Conservation (phyloP, 2,329 filamentous ascomycete species). For the Tolypocladium album region DNA sequence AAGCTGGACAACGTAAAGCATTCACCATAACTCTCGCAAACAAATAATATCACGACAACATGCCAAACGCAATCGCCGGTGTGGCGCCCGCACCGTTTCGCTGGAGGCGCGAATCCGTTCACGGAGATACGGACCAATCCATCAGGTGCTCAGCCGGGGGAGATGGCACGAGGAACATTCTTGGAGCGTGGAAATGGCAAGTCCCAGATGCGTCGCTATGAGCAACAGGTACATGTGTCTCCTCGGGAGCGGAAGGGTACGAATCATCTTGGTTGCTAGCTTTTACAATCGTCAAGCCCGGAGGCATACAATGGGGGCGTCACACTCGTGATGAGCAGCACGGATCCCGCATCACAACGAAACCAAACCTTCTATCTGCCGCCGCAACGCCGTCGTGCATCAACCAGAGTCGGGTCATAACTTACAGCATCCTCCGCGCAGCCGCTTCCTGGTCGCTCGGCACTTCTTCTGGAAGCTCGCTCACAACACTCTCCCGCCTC, state of each 20-base stretch:
- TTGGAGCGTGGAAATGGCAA: not conserved
- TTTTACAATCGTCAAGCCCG: not conserved
- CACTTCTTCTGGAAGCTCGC: conserved; percentile 17
- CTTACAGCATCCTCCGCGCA: conserved; percentile 23
- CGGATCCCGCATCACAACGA: not conserved
- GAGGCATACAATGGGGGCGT: not conserved
- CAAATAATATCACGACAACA: no score
- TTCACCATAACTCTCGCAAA: no score
- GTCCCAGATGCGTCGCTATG: not conserved
- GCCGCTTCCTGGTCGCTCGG: conserved; percentile 19
- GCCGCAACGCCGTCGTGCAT: conserved; percentile 17
- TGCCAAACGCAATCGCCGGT: not conserved
- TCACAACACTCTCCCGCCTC: conserved; percentile 30
- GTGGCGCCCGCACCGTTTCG: not conserved
- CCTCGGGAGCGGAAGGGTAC: not conserved
- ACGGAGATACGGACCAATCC: no score
- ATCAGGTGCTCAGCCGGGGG: not conserved
- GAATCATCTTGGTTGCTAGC: not conserved
- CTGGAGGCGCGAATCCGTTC: no score
- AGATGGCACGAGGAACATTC: not conserved
- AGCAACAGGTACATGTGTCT: not conserved
- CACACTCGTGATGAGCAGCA: not conserved
- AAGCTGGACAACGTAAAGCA: no score
- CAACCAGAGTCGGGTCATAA: not conserved
- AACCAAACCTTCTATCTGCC: conserved; percentile 15